These are phyloP conservation scores for Salix koriyanagi DNA, from an alignment of 345 rosid genomes.

Conservation along the genomic window DNA sequence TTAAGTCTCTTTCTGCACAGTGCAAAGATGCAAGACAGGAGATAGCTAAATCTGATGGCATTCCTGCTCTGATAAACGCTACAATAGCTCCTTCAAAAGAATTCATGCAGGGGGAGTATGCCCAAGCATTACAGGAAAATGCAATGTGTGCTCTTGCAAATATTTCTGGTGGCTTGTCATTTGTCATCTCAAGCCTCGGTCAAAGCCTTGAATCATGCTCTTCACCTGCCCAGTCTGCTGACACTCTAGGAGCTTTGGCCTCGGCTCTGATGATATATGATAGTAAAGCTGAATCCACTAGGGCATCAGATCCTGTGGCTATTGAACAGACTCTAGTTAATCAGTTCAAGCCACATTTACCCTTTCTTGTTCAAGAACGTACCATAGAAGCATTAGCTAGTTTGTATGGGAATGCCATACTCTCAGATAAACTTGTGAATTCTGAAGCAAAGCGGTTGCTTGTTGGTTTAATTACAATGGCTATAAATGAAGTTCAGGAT, in stretches of 20 bases:
- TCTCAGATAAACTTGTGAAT: conserved; percentile 65
- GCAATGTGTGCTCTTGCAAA: conserved; percentile 99
- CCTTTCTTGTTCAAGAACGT: conserved; percentile 95
- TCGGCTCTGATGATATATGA: conserved; percentile 99
- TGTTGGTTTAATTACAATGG: conserved; percentile 98
- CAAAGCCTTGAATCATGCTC: conserved; percentile 98
- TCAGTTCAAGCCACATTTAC: conserved; percentile 82
- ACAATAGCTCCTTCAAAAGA: conserved; percentile 99
- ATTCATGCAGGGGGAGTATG: conserved; percentile 98
- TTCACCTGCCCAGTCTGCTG: conserved; percentile 91
- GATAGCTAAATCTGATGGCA: conserved; percentile 85
- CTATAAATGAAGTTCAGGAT: conserved; percentile 86
- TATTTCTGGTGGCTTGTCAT: conserved; percentile 97
- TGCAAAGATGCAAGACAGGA: conserved; percentile 90
- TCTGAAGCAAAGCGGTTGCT: conserved; percentile 95
- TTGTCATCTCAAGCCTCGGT: conserved; percentile 96
- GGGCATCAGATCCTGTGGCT: conserved; percentile 70
- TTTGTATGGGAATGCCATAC: conserved; percentile 85
- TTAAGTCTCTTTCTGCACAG: conserved; percentile 90
- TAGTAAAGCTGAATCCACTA: conserved; percentile 71
- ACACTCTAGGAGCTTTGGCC: conserved; percentile 97
- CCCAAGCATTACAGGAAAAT: conserved; percentile 96
- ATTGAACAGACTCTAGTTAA: conserved; percentile 83
- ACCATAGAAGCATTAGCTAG: conserved; percentile 98
- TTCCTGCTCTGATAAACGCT: conserved; percentile 89